Percentiles rank a stretch among this genome's conserved stretches.
These are phyloP conservation scores for Xylaria cubensis DNA, from an alignment of 495 filamentous ascomycete species.

Conservation along the genomic window DNA sequence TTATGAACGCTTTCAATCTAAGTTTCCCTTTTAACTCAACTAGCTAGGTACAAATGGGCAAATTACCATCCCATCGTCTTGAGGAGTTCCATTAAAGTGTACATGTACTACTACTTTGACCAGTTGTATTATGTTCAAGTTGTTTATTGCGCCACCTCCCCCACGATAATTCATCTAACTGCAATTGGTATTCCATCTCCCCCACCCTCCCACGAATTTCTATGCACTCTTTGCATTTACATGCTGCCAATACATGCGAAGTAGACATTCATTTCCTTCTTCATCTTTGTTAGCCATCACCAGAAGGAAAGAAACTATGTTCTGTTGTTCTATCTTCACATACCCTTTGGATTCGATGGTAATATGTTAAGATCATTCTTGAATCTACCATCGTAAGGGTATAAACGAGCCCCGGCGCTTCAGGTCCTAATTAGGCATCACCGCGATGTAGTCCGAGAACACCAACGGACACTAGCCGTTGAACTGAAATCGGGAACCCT, in stretches of 20 bases:
- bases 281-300: neutral
- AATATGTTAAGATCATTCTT: slow-evolving; percentile 7
- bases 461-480: slow-evolving; percentile 53
- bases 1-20: neutral
- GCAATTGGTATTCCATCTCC: neutral
- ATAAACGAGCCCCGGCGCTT: neutral
- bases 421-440: too few relatives aligned
- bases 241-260: neutral
- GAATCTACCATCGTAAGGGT: neutral
- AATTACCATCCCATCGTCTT: neutral
- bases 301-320: neutral
- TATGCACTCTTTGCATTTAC: slow-evolving; percentile 20
- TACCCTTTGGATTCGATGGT: neutral
- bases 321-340: neutral
- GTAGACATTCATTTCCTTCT: neutral
- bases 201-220: neutral
- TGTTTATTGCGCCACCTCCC: neutral
- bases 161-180: neutral
- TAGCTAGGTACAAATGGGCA: neutral
- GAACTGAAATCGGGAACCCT: slow-evolving; percentile 87
- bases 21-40: neutral
- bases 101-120: too few relatives aligned
- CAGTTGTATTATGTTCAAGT: neutral
- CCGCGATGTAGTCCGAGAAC: neutral
- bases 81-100: neutral